Evolutionary conservation across 192 early-diverging fungal species (phyloP).

Genomic region (Allomyces javanicus): DNA sequence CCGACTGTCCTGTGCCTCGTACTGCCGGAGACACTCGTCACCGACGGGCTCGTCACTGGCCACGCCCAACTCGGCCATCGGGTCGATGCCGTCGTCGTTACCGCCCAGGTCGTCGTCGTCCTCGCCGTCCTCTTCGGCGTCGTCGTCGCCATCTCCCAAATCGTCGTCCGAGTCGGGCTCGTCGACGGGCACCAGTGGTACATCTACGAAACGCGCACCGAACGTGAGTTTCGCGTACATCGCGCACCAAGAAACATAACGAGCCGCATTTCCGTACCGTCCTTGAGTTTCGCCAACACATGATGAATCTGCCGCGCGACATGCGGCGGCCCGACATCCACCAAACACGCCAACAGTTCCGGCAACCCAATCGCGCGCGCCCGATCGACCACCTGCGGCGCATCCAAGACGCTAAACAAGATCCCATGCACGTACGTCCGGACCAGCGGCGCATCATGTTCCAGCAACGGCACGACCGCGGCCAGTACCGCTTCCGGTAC

Average conservation of each 20-base stretch:
- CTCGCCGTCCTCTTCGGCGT: neutral
- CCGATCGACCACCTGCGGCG: neutral
- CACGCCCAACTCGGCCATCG: neutral
- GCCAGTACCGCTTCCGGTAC: neutral
- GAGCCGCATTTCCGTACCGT: neutral
- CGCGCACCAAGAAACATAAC: too few relatives aligned
- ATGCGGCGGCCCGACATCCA: neutral
- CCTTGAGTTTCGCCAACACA: neutral
- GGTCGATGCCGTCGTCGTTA: neutral
- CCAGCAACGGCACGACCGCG: neutral
- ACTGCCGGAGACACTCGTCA: neutral
- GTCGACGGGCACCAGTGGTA: neutral
- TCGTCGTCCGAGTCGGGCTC: neutral
- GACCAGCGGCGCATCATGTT: neutral
- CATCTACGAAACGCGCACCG: neutral
- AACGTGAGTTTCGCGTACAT: neutral
- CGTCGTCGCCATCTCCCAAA: neutral
- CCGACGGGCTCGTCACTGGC: neutral
- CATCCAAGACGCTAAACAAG: neutral
- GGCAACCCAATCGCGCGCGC: neutral
- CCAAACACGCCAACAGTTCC: neutral
- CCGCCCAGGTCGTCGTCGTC: neutral
- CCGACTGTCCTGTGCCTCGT: neutral
- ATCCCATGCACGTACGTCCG: neutral
- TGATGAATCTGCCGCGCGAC: neutral